Evolutionary conservation across 164 flowering plant species (phyloP).

Genomic region (Houttuynia cordata): DNA sequence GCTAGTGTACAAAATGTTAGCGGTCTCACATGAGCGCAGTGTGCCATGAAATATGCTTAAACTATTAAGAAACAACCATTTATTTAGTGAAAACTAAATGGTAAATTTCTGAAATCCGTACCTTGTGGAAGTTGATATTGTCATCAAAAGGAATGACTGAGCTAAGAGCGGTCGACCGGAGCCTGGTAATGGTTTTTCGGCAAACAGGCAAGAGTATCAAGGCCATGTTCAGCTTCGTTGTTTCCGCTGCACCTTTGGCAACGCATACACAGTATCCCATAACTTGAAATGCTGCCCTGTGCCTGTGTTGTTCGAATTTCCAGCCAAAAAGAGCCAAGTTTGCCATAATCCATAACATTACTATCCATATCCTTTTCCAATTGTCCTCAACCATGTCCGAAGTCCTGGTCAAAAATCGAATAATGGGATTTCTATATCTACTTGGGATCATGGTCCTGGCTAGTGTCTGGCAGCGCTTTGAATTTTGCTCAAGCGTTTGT

Average conservation of each 20-base stretch:
- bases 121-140: conserved; percentile 86
- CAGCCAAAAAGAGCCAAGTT: conserved; percentile 47
- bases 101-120: conserved; percentile 4
- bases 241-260: conserved; percentile 89
- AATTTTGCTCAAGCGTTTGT: conserved; percentile 17
- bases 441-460: conserved; percentile 80
- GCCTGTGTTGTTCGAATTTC: conserved; percentile 35
- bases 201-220: conserved; percentile 80
- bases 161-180: conserved; percentile 60
- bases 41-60: too few species aligned
- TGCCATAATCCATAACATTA: conserved; percentile 34
- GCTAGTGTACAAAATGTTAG: too few species aligned
- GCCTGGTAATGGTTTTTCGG: conserved; percentile 63
- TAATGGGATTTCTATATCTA: conserved; percentile 48
- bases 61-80: too few species aligned
- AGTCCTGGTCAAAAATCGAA: conserved; percentile 23
- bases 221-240: conserved; percentile 86
- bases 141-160: conserved; percentile 68
- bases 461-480: conserved; percentile 26
- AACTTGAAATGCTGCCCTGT: conserved; percentile 24
- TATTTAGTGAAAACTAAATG: too few species aligned
- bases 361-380: conserved; percentile 69
- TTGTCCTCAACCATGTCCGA: conserved; percentile 43
- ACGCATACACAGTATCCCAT: conserved; percentile 71
- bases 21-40: too few species aligned